Evolutionary conservation across 2,329 filamentous ascomycete genomes (phyloP), one percentile per base, ranked within the genome.

Genomic region (Dactylellina cionopaga): DNA sequence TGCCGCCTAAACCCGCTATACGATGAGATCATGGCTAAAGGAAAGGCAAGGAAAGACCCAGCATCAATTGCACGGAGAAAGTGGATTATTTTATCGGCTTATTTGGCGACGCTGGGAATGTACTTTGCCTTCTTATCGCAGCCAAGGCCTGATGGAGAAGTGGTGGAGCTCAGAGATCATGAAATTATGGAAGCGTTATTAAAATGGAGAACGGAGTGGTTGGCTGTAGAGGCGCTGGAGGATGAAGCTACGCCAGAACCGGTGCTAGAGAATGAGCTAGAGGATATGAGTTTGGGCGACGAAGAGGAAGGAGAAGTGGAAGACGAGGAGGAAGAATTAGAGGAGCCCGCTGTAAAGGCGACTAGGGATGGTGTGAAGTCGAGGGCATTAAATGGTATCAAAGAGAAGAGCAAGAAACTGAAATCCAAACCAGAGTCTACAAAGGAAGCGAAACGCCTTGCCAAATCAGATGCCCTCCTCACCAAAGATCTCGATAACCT

Each of bases 171-270:
- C 41, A 89, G 92, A 72, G 91, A 96, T 58, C 95, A 99, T 80
- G 89, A 92, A 11, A 87, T 99, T 71, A 98, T 99, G 92, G 88
- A 90, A 69, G 90, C 87, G 13, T 81, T 99, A 33, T 82, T 97
- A 41, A 87, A 89, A 78, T 94, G 91, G 80, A 88, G 92, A 65
- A 86, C 90, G 66, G 84, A 93, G 7, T 99, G 95, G 95, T 83
- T 88, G 56, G 87, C 85, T 74, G 88, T 92, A 27, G 89, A 91
- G 80, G 82, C 86, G 43, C 79, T 96, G n/a, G 84, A 85, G 64
- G 79, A 85, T 1, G 79, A 83, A 10, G 84, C 47, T 5, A 72
- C 46, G 2, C 33, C 33, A 19, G 35, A 56, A n/a, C n/a, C n/a
- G n/a, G n/a, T n/a, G 29, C 15, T 65, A 13, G 54, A 60, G 52